Percentiles rank a stretch among this genome's conserved stretches.
Conservation (phyloP, 2,329 filamentous ascomycete genomes). For the Cladobotryum mycophilum region DNA sequence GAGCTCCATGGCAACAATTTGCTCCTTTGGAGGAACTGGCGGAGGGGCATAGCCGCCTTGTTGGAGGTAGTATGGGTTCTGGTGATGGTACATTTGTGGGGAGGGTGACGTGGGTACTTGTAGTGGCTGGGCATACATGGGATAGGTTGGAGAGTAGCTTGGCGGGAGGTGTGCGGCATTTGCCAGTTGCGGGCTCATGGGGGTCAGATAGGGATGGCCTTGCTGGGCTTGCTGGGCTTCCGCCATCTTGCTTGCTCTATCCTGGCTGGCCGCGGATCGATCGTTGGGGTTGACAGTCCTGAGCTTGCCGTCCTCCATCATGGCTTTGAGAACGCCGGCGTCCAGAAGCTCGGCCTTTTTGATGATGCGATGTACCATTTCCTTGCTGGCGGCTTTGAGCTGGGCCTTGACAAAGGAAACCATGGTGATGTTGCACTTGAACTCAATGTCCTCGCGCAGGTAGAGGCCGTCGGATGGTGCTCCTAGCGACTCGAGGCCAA, state of each 20-base stretch:
- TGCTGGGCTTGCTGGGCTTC: neutral
- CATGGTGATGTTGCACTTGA: slow-evolving; percentile 62
- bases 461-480: slow-evolving; percentile 61
- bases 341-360: slow-evolving; percentile 67
- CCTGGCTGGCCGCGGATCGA: slow-evolving; percentile 29
- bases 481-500: slow-evolving; percentile 52
- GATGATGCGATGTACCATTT: slow-evolving; percentile 62
- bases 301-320: slow-evolving; percentile 60
- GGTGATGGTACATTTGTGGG: slow-evolving; percentile 11
- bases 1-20: slow-evolving; percentile 34
- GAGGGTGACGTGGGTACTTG: neutral
- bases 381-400: slow-evolving; percentile 58
- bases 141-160: slow-evolving; percentile 24
- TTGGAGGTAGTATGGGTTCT: too few species aligned
- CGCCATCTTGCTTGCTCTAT: slow-evolving; percentile 1
- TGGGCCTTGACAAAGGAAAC: slow-evolving; percentile 61
- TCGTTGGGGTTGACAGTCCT: slow-evolving; percentile 53
- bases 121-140: slow-evolving; percentile 13
- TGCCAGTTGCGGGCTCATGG: slow-evolving; percentile 1
- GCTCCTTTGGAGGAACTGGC: slow-evolving; percentile 20
- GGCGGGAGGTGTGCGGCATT: slow-evolving; percentile 26
- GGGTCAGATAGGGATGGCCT: neutral
- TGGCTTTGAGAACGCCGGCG: slow-evolving; percentile 57
- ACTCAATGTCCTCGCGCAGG: slow-evolving; percentile 63
- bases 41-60: slow-evolving; percentile 17